These are phyloP conservation scores for Adansonia rubrostipa DNA, from an alignment of 441 rosid species.

Conservation along the genomic window DNA sequence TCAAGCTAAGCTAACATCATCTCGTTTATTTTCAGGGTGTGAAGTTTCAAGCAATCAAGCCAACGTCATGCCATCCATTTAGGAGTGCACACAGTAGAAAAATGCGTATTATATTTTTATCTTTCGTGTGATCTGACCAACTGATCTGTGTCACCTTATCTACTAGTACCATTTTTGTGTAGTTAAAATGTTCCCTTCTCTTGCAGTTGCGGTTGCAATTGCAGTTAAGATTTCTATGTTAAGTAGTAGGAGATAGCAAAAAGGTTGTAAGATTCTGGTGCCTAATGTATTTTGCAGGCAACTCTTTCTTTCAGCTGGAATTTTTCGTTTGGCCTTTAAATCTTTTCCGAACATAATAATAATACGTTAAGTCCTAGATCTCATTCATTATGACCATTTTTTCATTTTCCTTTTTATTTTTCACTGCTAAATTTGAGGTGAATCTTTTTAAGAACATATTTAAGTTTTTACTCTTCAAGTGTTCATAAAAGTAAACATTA, in stretches of 20 bases:
- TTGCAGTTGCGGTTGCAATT: not conserved
- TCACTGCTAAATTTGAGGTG: no score
- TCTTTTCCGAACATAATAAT: not conserved
- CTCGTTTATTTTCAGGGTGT: not conserved
- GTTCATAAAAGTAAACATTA: no score
- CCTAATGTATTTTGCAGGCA: not conserved
- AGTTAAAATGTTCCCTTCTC: not conserved
- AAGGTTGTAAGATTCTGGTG: not conserved
- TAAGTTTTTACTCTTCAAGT: no score
- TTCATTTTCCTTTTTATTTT: no score
- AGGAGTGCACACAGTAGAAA: not conserved
- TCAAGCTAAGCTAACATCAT: conserved; percentile 38
- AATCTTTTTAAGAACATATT: no score
- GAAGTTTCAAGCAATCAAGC: conserved; percentile 46
- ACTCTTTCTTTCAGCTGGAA: not conserved
- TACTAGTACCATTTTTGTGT: not conserved
- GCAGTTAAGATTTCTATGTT: not conserved
- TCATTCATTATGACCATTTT: no score
- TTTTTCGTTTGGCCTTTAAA: not conserved
- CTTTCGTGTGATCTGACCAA: not conserved
- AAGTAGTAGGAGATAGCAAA: not conserved
- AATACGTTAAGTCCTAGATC: no score
- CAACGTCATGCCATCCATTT: conserved; percentile 28
- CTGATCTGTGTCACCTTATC: not conserved
- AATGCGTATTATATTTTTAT: not conserved